A percentile compares a stretch with the other conserved stretches of the same genome.
Evolutionary conservation across 495 filamentous ascomycete genomes (phyloP).

Genomic region (Penicillium robsamsonii): DNA sequence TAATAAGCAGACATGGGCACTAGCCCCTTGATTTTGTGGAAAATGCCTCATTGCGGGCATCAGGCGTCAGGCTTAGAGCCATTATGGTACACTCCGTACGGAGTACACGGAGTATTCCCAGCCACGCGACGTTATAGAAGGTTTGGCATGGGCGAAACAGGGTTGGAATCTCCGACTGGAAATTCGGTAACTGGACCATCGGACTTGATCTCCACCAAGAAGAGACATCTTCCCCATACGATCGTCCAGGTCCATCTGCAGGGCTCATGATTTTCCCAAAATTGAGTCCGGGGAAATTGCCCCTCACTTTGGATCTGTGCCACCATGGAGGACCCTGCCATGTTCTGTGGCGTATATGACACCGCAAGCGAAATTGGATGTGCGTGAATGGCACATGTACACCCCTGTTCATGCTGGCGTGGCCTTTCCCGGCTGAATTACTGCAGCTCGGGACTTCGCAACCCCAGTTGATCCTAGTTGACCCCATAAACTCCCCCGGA

Average conservation of each 20-base stretch:
- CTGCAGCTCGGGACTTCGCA: constrained; percentile 9
- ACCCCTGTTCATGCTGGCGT: constrained; percentile 20
- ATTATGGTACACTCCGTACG: background rate
- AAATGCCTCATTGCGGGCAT: constrained; percentile 8
- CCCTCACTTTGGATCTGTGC: constrained; percentile 13
- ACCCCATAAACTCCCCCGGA: constrained; percentile 1
- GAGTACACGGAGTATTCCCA: background rate
- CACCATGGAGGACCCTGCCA: background rate
- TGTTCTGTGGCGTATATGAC: constrained; percentile 17
- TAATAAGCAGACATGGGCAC: background rate
- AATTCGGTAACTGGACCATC: too few relatives aligned
- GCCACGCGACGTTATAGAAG: background rate
- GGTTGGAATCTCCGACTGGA: background rate
- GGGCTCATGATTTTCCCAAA: constrained; percentile 6
- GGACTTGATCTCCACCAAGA: background rate
- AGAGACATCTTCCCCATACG: constrained; percentile 11
- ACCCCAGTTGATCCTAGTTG: background rate
- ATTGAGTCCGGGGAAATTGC: constrained; percentile 15
- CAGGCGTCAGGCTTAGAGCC: constrained; percentile 1
- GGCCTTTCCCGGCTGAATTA: constrained; percentile 14
- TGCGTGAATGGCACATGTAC: constrained; percentile 9
- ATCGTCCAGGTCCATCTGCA: constrained; percentile 20
- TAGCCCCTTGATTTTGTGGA: background rate
- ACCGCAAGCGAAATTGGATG: constrained; percentile 17
- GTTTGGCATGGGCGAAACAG: background rate